Conservation (phyloP, 495 filamentous ascomycete species). For the Daldinia bambusicola region DNA sequence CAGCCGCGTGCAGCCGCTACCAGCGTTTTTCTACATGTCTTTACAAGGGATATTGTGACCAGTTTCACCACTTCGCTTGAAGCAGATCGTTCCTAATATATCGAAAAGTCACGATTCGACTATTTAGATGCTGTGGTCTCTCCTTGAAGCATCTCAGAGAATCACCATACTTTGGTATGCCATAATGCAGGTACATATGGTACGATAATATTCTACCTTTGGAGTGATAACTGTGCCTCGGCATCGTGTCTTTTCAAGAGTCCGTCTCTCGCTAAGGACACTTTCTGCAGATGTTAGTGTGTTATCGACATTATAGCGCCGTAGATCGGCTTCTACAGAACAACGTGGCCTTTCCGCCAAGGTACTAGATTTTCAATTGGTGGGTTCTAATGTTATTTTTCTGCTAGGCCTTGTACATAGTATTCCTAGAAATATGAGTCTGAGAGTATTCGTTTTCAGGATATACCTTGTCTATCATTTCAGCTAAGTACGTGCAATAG, state of each 20-base stretch:
- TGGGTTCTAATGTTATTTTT: constrained; percentile 16
- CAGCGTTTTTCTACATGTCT: neutral
- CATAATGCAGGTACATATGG: neutral
- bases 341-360: constrained; percentile 26
- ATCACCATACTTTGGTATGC: no score
- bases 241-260: neutral
- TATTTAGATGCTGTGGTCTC: neutral
- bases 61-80: neutral
- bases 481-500: neutral
- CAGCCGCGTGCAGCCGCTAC: no score
- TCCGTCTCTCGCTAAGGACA: neutral
- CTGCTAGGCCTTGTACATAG: neutral
- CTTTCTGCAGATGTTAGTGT: neutral
- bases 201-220: neutral
- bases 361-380: constrained; percentile 16
- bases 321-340: constrained; percentile 6
- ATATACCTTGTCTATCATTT: constrained; percentile 3
- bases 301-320: neutral
- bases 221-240: neutral
- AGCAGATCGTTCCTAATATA: neutral
- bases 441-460: constrained; percentile 1
- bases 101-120: neutral
- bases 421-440: neutral
- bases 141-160: no score
- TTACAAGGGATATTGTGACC: neutral